Conservation (phyloP, 148 eudicot genomes). For the Rhododendron kiyosumense region DNA sequence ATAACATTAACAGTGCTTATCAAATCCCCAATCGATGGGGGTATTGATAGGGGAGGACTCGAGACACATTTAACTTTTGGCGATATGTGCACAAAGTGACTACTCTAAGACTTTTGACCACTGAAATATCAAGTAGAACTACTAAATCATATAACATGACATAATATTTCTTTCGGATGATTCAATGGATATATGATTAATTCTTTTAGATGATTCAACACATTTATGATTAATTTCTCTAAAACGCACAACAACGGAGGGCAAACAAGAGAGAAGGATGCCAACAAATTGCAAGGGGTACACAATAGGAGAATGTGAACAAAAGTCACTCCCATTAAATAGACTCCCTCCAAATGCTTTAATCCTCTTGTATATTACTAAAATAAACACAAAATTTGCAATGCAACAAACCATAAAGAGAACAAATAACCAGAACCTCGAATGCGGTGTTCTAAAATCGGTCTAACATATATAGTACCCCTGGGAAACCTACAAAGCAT, state of each 20-base stretch:
- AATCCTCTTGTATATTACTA: not conserved
- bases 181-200: too few species aligned
- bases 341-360: not conserved
- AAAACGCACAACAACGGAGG: not conserved
- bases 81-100: too few species aligned
- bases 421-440: not conserved
- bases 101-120: too few species aligned
- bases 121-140: not conserved
- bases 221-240: not conserved
- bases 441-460: not conserved
- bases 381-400: not conserved
- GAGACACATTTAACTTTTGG: too few species aligned
- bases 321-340: not conserved
- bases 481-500: slow-evolving; percentile 53
- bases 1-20: too few species aligned
- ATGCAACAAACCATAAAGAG: not conserved
- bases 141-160: not conserved
- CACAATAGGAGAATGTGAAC: not conserved
- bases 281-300: not conserved
- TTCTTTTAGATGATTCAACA: not conserved
- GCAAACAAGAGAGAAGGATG: not conserved
- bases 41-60: too few species aligned
- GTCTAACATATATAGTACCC: slow-evolving; percentile 25
- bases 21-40: too few species aligned
- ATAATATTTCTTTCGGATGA: not conserved